Evolutionary conservation across 768 basidiomycete genomes (phyloP).

Genomic region (Leccinum pellstonianum): DNA sequence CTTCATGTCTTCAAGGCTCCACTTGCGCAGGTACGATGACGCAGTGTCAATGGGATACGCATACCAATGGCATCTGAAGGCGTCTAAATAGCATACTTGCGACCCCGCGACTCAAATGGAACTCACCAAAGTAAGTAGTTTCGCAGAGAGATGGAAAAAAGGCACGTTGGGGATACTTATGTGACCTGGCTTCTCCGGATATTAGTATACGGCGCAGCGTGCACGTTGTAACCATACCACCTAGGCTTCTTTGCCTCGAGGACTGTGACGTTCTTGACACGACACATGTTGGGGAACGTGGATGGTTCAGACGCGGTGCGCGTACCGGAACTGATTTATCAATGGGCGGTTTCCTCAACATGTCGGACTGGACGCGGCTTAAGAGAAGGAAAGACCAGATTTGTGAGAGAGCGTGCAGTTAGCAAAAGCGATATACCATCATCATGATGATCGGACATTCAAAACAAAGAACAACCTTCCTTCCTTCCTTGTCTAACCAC

Average conservation of each 20-base stretch:
- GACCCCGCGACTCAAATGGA: conserved; percentile 13
- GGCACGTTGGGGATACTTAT: background rate
- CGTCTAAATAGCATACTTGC: conserved; percentile 3
- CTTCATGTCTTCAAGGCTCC: background rate
- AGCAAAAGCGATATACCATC: too few species aligned
- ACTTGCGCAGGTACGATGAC: background rate
- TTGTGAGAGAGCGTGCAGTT: too few species aligned
- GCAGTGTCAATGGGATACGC: conserved; percentile 1
- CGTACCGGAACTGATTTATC: background rate
- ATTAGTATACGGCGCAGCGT: background rate
- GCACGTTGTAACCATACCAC: background rate
- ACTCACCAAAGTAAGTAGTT: conserved; percentile 1
- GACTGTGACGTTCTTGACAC: background rate
- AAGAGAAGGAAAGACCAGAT: too few species aligned
- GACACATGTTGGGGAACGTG: background rate
- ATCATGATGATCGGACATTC: background rate
- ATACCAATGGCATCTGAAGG: conserved; percentile 9
- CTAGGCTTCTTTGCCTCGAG: background rate
- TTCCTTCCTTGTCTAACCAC: too few species aligned
- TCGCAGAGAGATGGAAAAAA: background rate
- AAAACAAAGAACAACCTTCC: background rate
- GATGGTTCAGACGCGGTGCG: too few species aligned
- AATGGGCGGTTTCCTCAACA: too few species aligned
- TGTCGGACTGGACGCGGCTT: too few species aligned
- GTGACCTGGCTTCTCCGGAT: background rate